A percentile compares a stretch with the other conserved stretches of the same genome.
Evolutionary conservation across 2,329 filamentous ascomycete genomes (phyloP).

Genomic region (Lecanicillium sp.): DNA sequence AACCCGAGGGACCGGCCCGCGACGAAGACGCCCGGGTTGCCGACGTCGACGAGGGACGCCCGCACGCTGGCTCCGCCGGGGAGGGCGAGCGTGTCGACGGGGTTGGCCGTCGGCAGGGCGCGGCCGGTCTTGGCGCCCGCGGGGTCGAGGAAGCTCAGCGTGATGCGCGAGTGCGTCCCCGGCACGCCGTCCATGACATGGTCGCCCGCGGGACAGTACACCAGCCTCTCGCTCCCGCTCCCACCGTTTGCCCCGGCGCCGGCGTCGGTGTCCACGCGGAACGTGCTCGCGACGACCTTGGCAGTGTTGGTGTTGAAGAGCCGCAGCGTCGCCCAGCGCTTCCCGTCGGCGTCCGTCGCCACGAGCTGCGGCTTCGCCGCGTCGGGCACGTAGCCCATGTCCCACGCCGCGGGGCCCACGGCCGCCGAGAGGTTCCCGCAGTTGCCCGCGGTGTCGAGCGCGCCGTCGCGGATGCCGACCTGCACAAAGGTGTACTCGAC

Average conservation of each 20-base stretch:
- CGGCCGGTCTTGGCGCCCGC: conserved; percentile 58
- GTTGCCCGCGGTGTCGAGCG: conserved; percentile 62
- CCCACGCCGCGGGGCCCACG: conserved; percentile 49
- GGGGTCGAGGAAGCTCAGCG: conserved; percentile 56
- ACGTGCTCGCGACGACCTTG: conserved; percentile 55
- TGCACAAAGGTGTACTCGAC: conserved; percentile 69
- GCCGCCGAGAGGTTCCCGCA: conserved; percentile 70
- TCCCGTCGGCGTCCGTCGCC: conserved; percentile 19
- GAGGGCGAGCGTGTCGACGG: conserved; percentile 42
- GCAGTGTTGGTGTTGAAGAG: conserved; percentile 67
- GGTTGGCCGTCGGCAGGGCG: conserved; percentile 44
- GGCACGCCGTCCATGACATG: conserved; percentile 60
- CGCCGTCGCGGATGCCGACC: conserved; percentile 55
- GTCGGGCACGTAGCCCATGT: conserved; percentile 23
- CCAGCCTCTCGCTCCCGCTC: no score
- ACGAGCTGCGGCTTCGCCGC: conserved; percentile 7
- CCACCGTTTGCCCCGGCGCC: no score
- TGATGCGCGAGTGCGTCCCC: conserved; percentile 50
- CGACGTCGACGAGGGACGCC: conserved; percentile 56
- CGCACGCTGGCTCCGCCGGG: conserved; percentile 26
- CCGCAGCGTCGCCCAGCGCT: conserved; percentile 41
- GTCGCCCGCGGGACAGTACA: conserved; percentile 35
- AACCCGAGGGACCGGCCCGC: conserved; percentile 17
- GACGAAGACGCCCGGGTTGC: conserved; percentile 60
- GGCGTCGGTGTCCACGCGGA: conserved; percentile 40